These are phyloP conservation scores for Thielaviopsis populi DNA, from an alignment of 2,329 filamentous ascomycete species.

Conservation along the genomic window DNA sequence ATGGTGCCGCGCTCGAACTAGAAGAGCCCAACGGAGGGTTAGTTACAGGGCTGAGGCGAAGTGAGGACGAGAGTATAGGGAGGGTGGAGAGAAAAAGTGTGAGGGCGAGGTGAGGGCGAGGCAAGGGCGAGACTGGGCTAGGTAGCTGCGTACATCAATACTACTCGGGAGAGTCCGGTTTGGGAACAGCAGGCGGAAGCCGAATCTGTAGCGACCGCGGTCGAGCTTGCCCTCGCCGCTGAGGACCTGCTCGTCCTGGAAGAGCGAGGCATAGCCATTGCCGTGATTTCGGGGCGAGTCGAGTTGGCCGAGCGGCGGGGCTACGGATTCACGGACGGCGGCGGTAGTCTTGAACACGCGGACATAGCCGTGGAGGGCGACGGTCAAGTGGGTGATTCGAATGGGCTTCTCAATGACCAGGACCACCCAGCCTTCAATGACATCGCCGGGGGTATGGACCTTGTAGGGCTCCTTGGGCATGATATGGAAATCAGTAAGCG, in stretches of 20 bases:
- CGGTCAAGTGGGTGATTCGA: slow-evolving; percentile 64
- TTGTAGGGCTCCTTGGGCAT: slow-evolving; percentile 62
- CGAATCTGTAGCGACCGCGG: slow-evolving; percentile 63
- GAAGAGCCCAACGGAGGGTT: slow-evolving; percentile 2
- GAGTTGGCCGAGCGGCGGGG: slow-evolving; percentile 10
- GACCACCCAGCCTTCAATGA: slow-evolving; percentile 57
- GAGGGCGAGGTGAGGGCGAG: not conserved
- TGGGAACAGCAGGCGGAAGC: slow-evolving; percentile 59
- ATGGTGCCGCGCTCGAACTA: slow-evolving; percentile 94
- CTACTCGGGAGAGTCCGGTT: slow-evolving; percentile 65
- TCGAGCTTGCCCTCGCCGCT: slow-evolving; percentile 65
- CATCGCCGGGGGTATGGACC: slow-evolving; percentile 59
- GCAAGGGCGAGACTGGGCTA: no score
- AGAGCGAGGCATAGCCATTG: slow-evolving; percentile 65
- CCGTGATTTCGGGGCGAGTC: slow-evolving; percentile 42
- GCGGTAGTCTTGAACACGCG: slow-evolving; percentile 60
- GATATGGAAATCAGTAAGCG: slow-evolving; percentile 65
- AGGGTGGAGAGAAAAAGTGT: not conserved
- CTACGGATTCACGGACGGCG: slow-evolving; percentile 33
- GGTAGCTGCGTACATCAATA: slow-evolving; percentile 58
- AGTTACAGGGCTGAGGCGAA: not conserved
- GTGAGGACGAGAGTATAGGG: not conserved
- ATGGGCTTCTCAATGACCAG: slow-evolving; percentile 59
- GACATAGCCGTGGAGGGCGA: slow-evolving; percentile 63
- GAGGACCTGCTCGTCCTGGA: slow-evolving; percentile 67